Base-by-base conservation (phyloP, 169 alveolate species). In the Cryptosporidium tyzzeri region DNA sequence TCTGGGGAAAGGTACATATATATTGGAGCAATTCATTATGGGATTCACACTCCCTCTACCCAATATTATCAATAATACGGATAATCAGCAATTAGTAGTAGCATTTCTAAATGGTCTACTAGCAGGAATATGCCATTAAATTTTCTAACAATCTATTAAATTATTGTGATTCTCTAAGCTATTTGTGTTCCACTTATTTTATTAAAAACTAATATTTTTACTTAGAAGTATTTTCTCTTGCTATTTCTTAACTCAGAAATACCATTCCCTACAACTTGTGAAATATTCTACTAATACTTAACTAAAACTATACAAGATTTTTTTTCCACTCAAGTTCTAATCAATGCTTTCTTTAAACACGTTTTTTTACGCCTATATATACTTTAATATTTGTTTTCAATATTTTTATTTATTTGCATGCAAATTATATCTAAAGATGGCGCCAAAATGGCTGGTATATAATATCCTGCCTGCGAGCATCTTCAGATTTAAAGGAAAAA, bases 381-480 rank as follows among this genome's bases (percentile, higher is more conserved):
- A 8, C 16, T 44, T 1, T 9, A 48, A 16, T 48, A 14, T 14
- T 48, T 9, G 51, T 16, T 48, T 14, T 14, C 55, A 10, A 14
- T 14, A 14, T 48, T 48, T 48, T 48, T 41, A 44, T 8, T 10
- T 8, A 6, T 9, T 55, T 55, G 18, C 67, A 55, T 55, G 67
- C 67, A 55, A 55, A 55, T 55, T n/a, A 55, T 23, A 55, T 55
- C 67, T 23, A 26, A 23, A 26, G 3, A 10, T 55, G 67, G 67
- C 67, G 67, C 67, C 67, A 21, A 23, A 55, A n/a, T 26, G 18
- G 37, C 35, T 26, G 16, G 37, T 55, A 55, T 55, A 26, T 23
- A 55, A 55, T 55, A 55, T 55, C 67, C 67, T 23, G 14, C 18
- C 14, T 55, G 67, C 67, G 67, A 55, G 67, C 67, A 55, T 55